These are phyloP conservation scores for Nakazawaea wickerhamii DNA, from an alignment of 805 yeast genomes.

Conservation along the genomic window DNA sequence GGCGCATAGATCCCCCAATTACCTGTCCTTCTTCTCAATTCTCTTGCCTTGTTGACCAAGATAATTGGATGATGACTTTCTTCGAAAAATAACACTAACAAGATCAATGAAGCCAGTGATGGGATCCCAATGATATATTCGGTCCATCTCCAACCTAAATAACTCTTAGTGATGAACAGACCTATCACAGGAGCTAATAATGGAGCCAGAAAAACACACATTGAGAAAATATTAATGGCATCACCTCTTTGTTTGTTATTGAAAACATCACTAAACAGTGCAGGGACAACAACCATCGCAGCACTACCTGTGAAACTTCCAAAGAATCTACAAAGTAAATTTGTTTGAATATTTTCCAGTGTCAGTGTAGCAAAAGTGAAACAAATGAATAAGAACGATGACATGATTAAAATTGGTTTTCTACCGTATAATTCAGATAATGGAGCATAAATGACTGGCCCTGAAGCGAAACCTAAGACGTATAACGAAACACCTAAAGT, in stretches of 20 bases:
- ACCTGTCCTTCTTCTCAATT: slow-evolving; percentile 60
- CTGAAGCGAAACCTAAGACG: slow-evolving; percentile 88
- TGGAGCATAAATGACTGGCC: slow-evolving; percentile 90
- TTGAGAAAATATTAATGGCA: slow-evolving; percentile 65
- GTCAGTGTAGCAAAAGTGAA: slow-evolving; percentile 73
- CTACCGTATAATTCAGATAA: slow-evolving; percentile 76
- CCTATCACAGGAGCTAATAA: slow-evolving; percentile 78
- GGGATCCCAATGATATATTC: slow-evolving; percentile 64
- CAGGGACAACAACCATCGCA: slow-evolving; percentile 81
- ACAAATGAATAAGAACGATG: slow-evolving; percentile 49
- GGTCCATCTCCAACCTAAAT: slow-evolving; percentile 83
- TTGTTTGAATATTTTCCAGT: slow-evolving; percentile 72
- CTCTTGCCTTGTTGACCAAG: slow-evolving; percentile 55
- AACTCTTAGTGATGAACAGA: slow-evolving; percentile 50
- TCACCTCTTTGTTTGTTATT: slow-evolving; percentile 62
- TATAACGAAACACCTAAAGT: slow-evolving; percentile 72
- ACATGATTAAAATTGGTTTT: slow-evolving; percentile 51
- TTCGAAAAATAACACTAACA: slow-evolving; percentile 38
- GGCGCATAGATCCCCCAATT: slow-evolving; percentile 83
- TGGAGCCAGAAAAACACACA: slow-evolving; percentile 77
- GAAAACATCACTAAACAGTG: slow-evolving; percentile 79
- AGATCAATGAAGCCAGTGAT: slow-evolving; percentile 36
- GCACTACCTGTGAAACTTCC: slow-evolving; percentile 82
- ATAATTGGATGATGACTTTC: slow-evolving; percentile 75
- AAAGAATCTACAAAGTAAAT: slow-evolving; percentile 73